Percentiles rank a stretch among this genome's conserved stretches.
These are phyloP conservation scores for Ogataea henricii DNA, from an alignment of 805 yeast species.

Conservation along the genomic window DNA sequence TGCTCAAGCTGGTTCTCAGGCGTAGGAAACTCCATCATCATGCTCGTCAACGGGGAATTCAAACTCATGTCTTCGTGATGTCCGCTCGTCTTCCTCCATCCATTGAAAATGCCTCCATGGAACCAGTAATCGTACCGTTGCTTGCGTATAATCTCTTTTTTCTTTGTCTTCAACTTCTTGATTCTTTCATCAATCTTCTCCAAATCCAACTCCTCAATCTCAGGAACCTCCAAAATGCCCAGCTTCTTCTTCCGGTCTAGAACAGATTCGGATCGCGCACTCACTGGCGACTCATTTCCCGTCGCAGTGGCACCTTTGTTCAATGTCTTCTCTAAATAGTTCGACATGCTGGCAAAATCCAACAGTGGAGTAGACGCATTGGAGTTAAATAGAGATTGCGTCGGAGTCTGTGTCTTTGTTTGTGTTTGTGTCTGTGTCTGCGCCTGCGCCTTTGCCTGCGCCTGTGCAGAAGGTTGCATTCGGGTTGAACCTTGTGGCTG, in stretches of 20 bases:
- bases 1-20: slow-evolving; percentile 2
- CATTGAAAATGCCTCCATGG: slow-evolving; percentile 14
- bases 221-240: slow-evolving; percentile 7
- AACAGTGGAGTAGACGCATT: slow-evolving; percentile 7
- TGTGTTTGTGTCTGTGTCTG: no score
- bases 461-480: neutral
- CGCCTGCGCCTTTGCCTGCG: neutral
- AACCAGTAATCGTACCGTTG: slow-evolving; percentile 18
- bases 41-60: slow-evolving; percentile 5
- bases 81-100: slow-evolving; percentile 9
- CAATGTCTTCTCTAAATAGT: slow-evolving; percentile 4
- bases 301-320: neutral
- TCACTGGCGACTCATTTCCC: neutral
- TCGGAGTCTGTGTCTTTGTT: neutral
- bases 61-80: slow-evolving; percentile 3
- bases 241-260: neutral
- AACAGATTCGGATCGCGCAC: neutral
- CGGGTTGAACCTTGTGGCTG: neutral
- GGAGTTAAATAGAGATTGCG: slow-evolving; percentile 2
- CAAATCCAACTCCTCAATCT: slow-evolving; percentile 12
- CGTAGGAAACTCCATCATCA: slow-evolving; percentile 7
- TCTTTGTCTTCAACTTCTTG: slow-evolving; percentile 15
- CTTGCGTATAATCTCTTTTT: slow-evolving; percentile 17
- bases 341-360: slow-evolving; percentile 9
- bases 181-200: slow-evolving; percentile 17